Evolutionary conservation across 306 rosid genomes (phyloP), one percentile per base, ranked within the genome.

Genomic region (Dryas drummondii): DNA sequence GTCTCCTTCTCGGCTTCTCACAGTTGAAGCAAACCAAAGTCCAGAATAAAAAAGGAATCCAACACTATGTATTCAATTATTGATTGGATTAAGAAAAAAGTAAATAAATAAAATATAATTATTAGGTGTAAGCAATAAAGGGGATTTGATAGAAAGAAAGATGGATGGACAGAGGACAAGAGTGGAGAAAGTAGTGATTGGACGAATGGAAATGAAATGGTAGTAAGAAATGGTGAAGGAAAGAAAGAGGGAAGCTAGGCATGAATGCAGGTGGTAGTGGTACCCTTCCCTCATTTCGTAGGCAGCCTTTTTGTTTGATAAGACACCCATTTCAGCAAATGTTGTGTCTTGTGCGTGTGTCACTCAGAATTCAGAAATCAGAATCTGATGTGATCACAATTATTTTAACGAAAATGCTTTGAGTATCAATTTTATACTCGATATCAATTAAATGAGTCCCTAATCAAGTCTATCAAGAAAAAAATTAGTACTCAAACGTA

Each of bases 291-390:
- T 72, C 73, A 27, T 59, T 71, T 13, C 59, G 67, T 56, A 61
- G 81, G 64, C 85, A 74, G 74, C 84, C 77, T 80, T 82, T 67
- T 79, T 17, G 66, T 9, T 82, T 84, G 90, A 86, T 73, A 66
- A 76, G 90, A 82, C 92, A 51, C 81, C 72, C 78, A 78, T 64
- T 72, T 76, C 69, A 53, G 73, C 69, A 47, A 66, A 52, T 54
- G 80, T 22, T 22, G 22, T 22, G 22, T 22, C 22, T 22, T 22
- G 22, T 22, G 22, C 0, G 22, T 22, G 22, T 22, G 22, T 1
- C 22, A 64, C 66, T 52, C 69, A 50, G 84, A 76, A 76, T 32
- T 32, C 37, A 32, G 37, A 32, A 80, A 45, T 65, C 37, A 32
- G 70, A 5, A 72, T 49, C 47, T 68, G 76, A 79, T 56, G 63